phyloP scores from a whole-genome alignment of 495 filamentous ascomycete genomes.

The Bathelium albidoporum region DNA sequence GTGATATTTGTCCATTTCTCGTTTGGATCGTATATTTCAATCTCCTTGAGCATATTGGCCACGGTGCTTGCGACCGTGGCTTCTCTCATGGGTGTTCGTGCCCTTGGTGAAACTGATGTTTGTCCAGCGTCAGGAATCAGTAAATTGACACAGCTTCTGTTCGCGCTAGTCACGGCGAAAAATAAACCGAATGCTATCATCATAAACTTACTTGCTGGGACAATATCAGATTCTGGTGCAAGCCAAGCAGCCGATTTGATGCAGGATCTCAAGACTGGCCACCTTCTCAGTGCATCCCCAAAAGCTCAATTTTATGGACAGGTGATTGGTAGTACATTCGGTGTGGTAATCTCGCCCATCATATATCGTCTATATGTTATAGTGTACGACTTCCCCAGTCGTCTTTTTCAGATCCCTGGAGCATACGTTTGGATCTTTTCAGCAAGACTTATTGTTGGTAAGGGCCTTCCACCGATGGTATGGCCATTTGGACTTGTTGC shows the following conservation, averaged over 20 bases:
- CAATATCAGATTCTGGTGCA: slow-evolving; percentile 74
- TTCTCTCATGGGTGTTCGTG: slow-evolving; percentile 87
- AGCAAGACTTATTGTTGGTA: slow-evolving; percentile 75
- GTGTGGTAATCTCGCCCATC: slow-evolving; percentile 70
- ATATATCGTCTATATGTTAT: slow-evolving; percentile 82
- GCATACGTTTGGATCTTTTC: slow-evolving; percentile 94
- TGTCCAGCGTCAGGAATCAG: slow-evolving; percentile 96
- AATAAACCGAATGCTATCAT: slow-evolving; percentile 67
- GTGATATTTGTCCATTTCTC: slow-evolving; percentile 64
- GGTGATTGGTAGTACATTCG: slow-evolving; percentile 74
- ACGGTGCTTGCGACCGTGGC: slow-evolving; percentile 76
- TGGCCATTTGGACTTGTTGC: slow-evolving; percentile 62
- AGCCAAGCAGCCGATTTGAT: slow-evolving; percentile 92
- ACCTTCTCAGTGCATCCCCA: slow-evolving; percentile 81
- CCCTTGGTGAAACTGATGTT: slow-evolving; percentile 86
- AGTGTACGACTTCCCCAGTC: slow-evolving; percentile 75
- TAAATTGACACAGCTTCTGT: slow-evolving; percentile 89
- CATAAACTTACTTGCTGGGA: slow-evolving; percentile 85
- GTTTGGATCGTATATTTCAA: slow-evolving; percentile 54
- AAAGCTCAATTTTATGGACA: slow-evolving; percentile 93
- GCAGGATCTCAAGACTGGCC: slow-evolving; percentile 94
- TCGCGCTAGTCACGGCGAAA: slow-evolving; percentile 71
- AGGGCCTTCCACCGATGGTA: slow-evolving; percentile 75
- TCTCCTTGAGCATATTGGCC: slow-evolving; percentile 62
- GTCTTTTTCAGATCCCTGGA: slow-evolving; percentile 85